Conservation (phyloP, 129 eudicot species). For the Mikania micrantha region DNA sequence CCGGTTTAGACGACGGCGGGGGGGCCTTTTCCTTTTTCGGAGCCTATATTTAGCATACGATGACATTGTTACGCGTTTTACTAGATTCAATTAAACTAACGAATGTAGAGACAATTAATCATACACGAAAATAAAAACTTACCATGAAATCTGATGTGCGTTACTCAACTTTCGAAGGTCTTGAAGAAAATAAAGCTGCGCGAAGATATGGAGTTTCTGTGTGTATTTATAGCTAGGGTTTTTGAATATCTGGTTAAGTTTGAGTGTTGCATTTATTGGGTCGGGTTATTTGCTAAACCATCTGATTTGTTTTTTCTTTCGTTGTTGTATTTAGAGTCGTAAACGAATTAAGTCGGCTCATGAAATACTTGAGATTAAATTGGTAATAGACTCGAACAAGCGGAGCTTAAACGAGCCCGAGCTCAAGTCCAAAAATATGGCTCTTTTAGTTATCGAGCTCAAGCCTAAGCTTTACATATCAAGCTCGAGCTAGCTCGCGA, state of each 20-base stretch:
- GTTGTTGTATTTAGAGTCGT: not conserved
- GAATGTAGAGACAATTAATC: not conserved
- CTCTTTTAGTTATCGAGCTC: no score
- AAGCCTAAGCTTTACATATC: no score
- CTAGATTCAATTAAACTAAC: not conserved
- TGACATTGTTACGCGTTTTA: not conserved
- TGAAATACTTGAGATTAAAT: no score
- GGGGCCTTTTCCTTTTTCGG: constrained; percentile 87
- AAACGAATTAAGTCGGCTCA: no score
- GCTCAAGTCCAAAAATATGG: no score
- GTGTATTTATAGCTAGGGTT: constrained; percentile 33
- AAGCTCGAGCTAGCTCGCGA: no score
- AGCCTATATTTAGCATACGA: constrained; percentile 35
- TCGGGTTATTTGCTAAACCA: not conserved
- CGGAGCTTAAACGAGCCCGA: no score
- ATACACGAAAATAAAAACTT: not conserved
- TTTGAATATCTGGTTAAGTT: constrained; percentile 5
- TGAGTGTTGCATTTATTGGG: constrained; percentile 7
- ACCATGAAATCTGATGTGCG: constrained; percentile 27
- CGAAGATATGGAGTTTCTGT: not conserved
- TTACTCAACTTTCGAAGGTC: not conserved
- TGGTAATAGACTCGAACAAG: no score
- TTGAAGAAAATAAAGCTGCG: constrained; percentile 24
- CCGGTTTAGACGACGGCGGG: constrained; percentile 89
- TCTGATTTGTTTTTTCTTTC: not conserved